Percentiles rank a stretch among this genome's conserved stretches.
Evolutionary conservation across 257 asterid genomes (phyloP).

Genomic region (Petunia axillaris): DNA sequence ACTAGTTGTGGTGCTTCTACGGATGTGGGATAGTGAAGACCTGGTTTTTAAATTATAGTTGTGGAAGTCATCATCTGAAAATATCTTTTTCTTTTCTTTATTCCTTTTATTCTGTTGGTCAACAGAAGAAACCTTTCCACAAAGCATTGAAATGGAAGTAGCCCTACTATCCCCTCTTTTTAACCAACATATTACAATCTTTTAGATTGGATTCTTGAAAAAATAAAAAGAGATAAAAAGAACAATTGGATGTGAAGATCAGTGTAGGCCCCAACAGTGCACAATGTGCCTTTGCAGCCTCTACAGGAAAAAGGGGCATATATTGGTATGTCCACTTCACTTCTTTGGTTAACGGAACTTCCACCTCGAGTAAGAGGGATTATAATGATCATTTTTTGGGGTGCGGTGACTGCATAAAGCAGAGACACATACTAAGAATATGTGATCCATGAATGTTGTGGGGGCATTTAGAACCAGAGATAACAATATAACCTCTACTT

Average conservation of each 20-base stretch:
- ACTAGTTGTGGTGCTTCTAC: constrained; percentile 9
- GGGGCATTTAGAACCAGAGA: neutral
- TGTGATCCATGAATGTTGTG: neutral
- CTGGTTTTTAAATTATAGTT: neutral
- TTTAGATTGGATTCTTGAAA: neutral
- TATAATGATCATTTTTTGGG: constrained; percentile 3
- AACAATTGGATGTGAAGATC: constrained; percentile 1
- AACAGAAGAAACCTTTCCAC: constrained; percentile 6
- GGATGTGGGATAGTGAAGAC: constrained; percentile 20
- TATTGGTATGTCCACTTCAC: neutral
- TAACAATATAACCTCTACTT: neutral
- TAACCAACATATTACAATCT: neutral
- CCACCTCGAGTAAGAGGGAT: neutral
- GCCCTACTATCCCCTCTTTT: neutral
- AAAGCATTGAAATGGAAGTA: constrained; percentile 7
- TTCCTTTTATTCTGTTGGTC: constrained; percentile 2
- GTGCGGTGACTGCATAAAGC: constrained; percentile 12
- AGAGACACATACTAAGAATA: neutral
- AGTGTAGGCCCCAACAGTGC: neutral
- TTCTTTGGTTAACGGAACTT: neutral
- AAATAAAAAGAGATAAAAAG: neutral
- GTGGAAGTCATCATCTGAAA: neutral
- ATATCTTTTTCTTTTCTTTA: neutral
- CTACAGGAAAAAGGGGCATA: neutral
- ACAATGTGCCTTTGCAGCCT: constrained; percentile 12